A percentile compares a stretch with the other conserved stretches of the same genome.
Evolutionary conservation across 2,329 filamentous ascomycete genomes (phyloP).

Genomic region (Eutypa lata): DNA sequence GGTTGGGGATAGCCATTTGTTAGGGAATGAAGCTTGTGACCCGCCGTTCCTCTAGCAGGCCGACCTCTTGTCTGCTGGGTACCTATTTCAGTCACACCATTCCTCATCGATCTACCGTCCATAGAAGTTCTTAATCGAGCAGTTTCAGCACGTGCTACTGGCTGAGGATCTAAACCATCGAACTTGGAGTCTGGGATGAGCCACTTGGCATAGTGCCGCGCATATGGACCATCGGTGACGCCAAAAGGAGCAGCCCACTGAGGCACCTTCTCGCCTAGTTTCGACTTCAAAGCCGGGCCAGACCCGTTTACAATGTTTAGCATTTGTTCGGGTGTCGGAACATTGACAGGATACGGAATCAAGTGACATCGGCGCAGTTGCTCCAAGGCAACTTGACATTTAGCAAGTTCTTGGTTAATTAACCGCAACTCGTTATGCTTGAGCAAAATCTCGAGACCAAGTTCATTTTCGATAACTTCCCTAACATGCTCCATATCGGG

Average conservation of each 20-base stretch:
- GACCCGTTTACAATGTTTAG: conserved; percentile 70
- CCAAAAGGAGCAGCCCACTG: conserved; percentile 85
- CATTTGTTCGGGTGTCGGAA: conserved; percentile 64
- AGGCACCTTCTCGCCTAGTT: conserved; percentile 62
- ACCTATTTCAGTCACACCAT: conserved; percentile 60
- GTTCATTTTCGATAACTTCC: conserved; percentile 78
- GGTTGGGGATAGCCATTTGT: conserved; percentile 67
- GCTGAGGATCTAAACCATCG: conserved; percentile 61
- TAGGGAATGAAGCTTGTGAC: conserved; percentile 65
- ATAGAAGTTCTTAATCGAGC: conserved; percentile 43
- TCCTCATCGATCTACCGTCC: conserved; percentile 78
- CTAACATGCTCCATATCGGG: conserved; percentile 52
- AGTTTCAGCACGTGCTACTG: conserved; percentile 39
- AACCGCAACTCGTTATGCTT: conserved; percentile 93
- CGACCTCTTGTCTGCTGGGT: conserved; percentile 47
- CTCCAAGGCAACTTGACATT: conserved; percentile 90
- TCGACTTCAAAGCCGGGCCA: conserved; percentile 65
- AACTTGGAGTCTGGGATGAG: conserved; percentile 85
- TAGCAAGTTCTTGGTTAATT: conserved; percentile 94
- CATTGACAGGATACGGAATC: conserved; percentile 79
- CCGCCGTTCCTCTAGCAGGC: conserved; percentile 45
- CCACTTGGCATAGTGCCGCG: conserved; percentile 94
- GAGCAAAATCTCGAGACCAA: conserved; percentile 85
- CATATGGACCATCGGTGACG: conserved; percentile 87
- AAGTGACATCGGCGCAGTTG: conserved; percentile 89